Base-by-base conservation (phyloP, 176 grass and related monocot species). In the Musa itinerans region DNA sequence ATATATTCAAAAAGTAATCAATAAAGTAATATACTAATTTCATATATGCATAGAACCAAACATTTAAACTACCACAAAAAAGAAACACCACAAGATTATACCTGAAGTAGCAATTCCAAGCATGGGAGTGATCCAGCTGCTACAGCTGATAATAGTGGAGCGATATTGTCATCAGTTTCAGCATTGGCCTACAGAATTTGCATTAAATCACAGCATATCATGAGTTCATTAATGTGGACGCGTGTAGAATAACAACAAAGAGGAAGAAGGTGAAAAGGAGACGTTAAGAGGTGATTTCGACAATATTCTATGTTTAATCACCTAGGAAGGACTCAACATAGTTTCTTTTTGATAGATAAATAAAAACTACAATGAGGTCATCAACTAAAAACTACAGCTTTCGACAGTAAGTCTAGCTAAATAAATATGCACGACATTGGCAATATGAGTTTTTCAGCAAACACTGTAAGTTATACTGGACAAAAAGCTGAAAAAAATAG, bases 121-220 rank as follows among this genome's bases (percentile, higher is more conserved):
- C 95, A 98, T 74, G 77, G 88, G 50, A 89, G 74, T 19, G 90
- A 98, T 54, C 76, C 90, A 56, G 95, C 95, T 14, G 94, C 94
- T 10, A 93, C 88, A 85, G 90, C 88, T 73, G 94, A 98, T 74
- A 98, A 69, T 11, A 98, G 83, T 21, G 94, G 83, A 9, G 90
- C 93, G 29, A 93, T 85, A 24, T 91, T 84, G 82, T 91, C 90
- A 48, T 82, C 95, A 8, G 86, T 98, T 91, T 93, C 93, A 71
- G 79, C 83, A 77, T 92, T 88, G 62, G 81, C 85, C 93, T 96
- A 76, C 72, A 87, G 62, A 61, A 51, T 71, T 51, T 71, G 27
- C 72, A 54, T 20, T 21, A 21, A 50, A n/a, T 52, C 50, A 20
- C 19, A 70, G 43, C 68, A 11, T 20, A 43, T 69, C 24, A 43